These are phyloP conservation scores for Hydnomerulius pinastri DNA, from an alignment of 768 basidiomycete genomes.

Conservation along the genomic window DNA sequence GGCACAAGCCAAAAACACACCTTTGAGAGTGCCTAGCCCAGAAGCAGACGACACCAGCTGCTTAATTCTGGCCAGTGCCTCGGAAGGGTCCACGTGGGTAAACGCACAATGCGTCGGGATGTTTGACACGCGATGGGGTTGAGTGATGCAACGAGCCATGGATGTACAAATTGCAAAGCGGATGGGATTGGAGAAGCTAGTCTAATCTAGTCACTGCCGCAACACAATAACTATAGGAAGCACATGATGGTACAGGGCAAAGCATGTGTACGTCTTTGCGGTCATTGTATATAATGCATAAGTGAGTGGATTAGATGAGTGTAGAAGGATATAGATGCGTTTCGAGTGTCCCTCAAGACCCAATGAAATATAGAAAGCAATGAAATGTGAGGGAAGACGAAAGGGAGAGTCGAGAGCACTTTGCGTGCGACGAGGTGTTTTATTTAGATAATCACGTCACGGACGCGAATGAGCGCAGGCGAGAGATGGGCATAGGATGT, in stretches of 20 bases:
- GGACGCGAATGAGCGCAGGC: constrained; percentile 46
- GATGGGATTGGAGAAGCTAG: constrained; percentile 26
- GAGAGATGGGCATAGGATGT: constrained; percentile 60
- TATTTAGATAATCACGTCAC: constrained; percentile 35
- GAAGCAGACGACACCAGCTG: constrained; percentile 59
- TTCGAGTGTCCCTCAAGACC: constrained; percentile 13
- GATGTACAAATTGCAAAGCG: constrained; percentile 42
- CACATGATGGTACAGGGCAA: constrained; percentile 36
- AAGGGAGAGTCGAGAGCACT: constrained; percentile 1
- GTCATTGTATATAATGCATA: constrained; percentile 36
- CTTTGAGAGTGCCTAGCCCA: constrained; percentile 43
- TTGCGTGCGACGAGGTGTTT: constrained; percentile 1
- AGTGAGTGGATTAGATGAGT: constrained; percentile 37
- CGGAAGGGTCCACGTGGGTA: constrained; percentile 36
- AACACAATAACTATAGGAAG: constrained; percentile 33
- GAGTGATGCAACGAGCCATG: constrained; percentile 14
- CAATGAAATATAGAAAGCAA: constrained; percentile 9
- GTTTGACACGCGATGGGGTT: constrained; percentile 46
- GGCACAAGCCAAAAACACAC: constrained; percentile 24
- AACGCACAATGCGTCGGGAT: constrained; percentile 45
- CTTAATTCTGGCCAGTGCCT: constrained; percentile 36
- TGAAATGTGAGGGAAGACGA: constrained; percentile 10
- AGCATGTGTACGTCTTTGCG: constrained; percentile 25
- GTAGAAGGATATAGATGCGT: constrained; percentile 25
- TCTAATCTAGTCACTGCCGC: constrained; percentile 35